Conservation (phyloP, 495 filamentous ascomycete species). For the Podospora didyma region DNA sequence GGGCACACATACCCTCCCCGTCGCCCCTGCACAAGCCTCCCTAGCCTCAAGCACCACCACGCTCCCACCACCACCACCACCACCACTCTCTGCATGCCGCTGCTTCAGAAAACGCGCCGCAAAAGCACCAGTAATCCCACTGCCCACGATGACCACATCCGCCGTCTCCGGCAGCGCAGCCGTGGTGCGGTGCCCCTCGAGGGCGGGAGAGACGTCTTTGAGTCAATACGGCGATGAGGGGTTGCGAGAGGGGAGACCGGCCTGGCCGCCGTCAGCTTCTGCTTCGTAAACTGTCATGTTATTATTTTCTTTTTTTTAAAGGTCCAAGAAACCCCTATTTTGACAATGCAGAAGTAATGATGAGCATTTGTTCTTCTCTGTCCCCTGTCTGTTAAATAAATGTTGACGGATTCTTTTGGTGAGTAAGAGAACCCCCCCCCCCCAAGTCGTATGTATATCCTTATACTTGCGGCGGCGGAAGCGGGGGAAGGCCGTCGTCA, state of each 20-base stretch:
- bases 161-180: slow-evolving; percentile 56
- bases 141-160: slow-evolving; percentile 66
- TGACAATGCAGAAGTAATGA: no score
- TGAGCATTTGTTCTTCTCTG: no score
- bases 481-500: no score
- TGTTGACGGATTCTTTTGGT: no score
- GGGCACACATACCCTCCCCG: slow-evolving; percentile 57
- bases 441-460: no score
- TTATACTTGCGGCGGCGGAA: no score
- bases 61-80: no score
- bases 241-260: slow-evolving; percentile 47
- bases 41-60: slow-evolving; percentile 76
- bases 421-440: no score
- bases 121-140: slow-evolving; percentile 66
- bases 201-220: slow-evolving; percentile 49
- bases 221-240: slow-evolving; percentile 75
- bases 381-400: no score
- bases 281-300: not conserved
- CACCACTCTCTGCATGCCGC: slow-evolving; percentile 12
- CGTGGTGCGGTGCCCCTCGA: slow-evolving; percentile 59
- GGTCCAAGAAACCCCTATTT: not conserved
- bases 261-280: slow-evolving; percentile 4
- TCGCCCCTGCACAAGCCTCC: slow-evolving; percentile 76
- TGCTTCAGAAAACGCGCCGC: slow-evolving; percentile 56
- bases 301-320: not conserved